Evolutionary conservation across 805 yeast species (phyloP).

Genomic region (Citeromyces nyonsensis): DNA sequence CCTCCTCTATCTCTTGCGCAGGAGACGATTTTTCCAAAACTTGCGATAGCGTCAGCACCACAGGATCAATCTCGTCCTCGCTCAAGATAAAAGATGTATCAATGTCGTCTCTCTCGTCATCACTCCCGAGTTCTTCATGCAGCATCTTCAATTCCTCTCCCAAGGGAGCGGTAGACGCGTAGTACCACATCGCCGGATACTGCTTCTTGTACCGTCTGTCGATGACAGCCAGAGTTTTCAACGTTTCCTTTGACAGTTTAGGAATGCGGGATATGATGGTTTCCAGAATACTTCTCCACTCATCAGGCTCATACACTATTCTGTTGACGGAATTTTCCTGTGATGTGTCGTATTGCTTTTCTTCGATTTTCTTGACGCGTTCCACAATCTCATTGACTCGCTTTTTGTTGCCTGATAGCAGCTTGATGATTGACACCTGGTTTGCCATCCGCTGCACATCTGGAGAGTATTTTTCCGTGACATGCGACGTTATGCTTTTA

Average conservation of each 20-base stretch:
- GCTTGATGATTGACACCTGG: background rate
- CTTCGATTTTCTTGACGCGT: conserved; percentile 1
- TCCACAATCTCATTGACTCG: conserved; percentile 1
- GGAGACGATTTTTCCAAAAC: background rate
- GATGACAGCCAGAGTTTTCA: conserved; percentile 1
- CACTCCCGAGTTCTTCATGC: conserved; percentile 6
- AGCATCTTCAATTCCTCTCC: background rate
- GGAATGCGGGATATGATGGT: conserved; percentile 1
- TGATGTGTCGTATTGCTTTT: background rate
- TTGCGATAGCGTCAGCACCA: conserved; percentile 1
- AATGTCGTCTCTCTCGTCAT: conserved; percentile 21
- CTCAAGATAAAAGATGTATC: conserved; percentile 10
- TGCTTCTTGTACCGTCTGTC: background rate
- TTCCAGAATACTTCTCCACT: conserved; percentile 1
- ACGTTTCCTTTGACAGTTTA: background rate
- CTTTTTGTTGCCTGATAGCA: conserved; percentile 2
- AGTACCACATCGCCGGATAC: conserved; percentile 1
- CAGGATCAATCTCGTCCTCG: background rate
- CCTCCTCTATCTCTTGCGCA: background rate
- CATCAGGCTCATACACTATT: conserved; percentile 1
- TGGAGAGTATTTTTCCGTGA: background rate
- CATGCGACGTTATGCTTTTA: background rate
- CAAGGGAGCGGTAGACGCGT: conserved; percentile 2
- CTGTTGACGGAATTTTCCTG: background rate
- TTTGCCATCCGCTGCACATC: background rate